Conservation (phyloP, 768 basidiomycete genomes). For the Nevesoporus exiguus region DNA sequence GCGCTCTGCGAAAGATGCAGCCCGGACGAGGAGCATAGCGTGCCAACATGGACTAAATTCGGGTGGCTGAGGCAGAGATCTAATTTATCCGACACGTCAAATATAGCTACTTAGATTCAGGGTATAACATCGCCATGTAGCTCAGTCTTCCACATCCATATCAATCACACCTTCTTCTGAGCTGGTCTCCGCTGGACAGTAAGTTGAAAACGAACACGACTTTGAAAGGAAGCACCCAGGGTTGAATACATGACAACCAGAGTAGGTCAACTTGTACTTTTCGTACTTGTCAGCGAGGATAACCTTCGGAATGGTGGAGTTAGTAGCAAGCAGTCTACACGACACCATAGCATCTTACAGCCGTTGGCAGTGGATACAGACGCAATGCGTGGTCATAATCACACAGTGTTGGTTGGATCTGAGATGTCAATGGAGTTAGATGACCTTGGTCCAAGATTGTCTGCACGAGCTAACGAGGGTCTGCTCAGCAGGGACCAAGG, state of each 20-base stretch:
- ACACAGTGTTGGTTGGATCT: slow-evolving; percentile 81
- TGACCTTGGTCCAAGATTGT: slow-evolving; percentile 94
- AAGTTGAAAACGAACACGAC: slow-evolving; percentile 84
- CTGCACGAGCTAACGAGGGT: slow-evolving; percentile 74
- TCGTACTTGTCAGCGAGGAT: slow-evolving; percentile 96
- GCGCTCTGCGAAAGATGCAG: slow-evolving; percentile 5
- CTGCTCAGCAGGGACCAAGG: not conserved
- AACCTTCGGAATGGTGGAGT: slow-evolving; percentile 45
- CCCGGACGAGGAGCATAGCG: slow-evolving; percentile 14
- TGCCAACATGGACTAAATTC: slow-evolving; percentile 24
- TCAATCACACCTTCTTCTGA: slow-evolving; percentile 72
- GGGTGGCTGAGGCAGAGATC: not conserved
- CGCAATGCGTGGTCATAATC: slow-evolving; percentile 92
- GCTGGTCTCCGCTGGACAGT: slow-evolving; percentile 78
- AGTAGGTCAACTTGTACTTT: slow-evolving; percentile 93
- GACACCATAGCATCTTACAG: slow-evolving; percentile 48
- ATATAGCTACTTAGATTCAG: not conserved
- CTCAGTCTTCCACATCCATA: slow-evolving; percentile 37
- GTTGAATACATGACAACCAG: slow-evolving; percentile 98
- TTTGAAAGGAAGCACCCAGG: slow-evolving; percentile 89
- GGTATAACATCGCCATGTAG: not conserved
- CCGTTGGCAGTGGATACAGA: slow-evolving; percentile 90
- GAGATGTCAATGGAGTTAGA: slow-evolving; percentile 79
- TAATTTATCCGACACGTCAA: not conserved
- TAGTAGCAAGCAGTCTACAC: not conserved